phyloP scores from a whole-genome alignment of 2,329 filamentous ascomycete genomes.

The Scedosporium apiospermum region DNA sequence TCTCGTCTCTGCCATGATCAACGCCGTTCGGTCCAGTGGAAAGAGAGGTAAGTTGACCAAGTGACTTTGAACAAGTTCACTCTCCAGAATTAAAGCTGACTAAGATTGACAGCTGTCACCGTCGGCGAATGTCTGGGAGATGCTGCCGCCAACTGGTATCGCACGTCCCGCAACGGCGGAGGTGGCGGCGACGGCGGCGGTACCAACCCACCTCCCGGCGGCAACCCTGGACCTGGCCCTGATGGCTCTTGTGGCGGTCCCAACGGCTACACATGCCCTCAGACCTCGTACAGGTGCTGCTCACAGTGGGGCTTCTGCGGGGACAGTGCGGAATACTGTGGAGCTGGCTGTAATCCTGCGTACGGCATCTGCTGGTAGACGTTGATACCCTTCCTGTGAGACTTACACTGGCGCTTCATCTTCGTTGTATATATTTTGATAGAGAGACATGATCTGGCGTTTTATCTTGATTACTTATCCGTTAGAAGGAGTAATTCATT shows the following conservation, averaged over 20 bases:
- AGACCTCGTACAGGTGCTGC: slow-evolving; percentile 4
- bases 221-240: neutral
- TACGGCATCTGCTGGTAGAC: slow-evolving; percentile 7
- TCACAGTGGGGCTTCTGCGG: slow-evolving; percentile 5
- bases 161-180: slow-evolving; percentile 2
- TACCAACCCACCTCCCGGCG: neutral
- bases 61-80: neutral
- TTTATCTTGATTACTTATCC: too few species aligned
- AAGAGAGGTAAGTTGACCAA: neutral
- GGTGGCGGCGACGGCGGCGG: neutral
- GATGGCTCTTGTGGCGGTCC: slow-evolving; percentile 6
- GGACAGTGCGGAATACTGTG: slow-evolving; percentile 7
- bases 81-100: too few species aligned
- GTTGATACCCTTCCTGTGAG: too few species aligned
- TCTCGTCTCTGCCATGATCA: slow-evolving; percentile 19
- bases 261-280: slow-evolving; percentile 2
- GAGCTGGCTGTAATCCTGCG: slow-evolving; percentile 3
- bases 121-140: slow-evolving; percentile 43
- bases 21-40: slow-evolving; percentile 7
- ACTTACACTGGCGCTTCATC: too few species aligned
- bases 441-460: too few species aligned
- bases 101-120: slow-evolving; percentile 12
- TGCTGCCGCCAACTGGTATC: slow-evolving; percentile 42
- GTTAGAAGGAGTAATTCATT: too few species aligned
- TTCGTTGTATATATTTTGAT: too few species aligned